These are phyloP conservation scores for Phytophthora agathidicida DNA, from an alignment of 352 stramenopile genomes.

Conservation along the genomic window DNA sequence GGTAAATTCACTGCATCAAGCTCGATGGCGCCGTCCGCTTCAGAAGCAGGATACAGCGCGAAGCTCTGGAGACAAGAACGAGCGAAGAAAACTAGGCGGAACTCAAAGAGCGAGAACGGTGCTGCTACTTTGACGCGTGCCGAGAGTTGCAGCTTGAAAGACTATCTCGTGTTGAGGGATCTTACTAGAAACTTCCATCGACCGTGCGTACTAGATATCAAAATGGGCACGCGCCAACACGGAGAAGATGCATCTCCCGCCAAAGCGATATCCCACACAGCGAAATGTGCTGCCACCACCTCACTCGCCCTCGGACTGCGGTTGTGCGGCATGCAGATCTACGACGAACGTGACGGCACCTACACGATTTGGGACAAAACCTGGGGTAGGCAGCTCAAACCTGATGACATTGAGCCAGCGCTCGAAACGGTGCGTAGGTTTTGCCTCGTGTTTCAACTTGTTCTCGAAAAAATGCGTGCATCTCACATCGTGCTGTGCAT, in stretches of 20 bases:
- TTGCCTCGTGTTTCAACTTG: too few species aligned
- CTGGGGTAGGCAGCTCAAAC: conserved; percentile 67
- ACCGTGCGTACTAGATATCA: conserved; percentile 82
- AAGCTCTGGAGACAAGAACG: conserved; percentile 67
- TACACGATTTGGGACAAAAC: conserved; percentile 85
- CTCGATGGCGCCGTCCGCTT: conserved; percentile 9
- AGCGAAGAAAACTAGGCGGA: conserved; percentile 28
- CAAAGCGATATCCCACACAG: conserved; percentile 72
- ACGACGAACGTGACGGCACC: conserved; percentile 53
- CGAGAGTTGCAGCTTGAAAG: conserved; percentile 18
- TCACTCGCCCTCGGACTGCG: conserved; percentile 69
- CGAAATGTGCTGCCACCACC: conserved; percentile 79
- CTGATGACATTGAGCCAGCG: conserved; percentile 63
- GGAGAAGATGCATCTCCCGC: conserved; percentile 68
- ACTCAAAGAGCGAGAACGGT: conserved; percentile 3
- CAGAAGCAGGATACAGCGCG: conserved; percentile 54
- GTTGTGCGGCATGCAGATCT: conserved; percentile 86
- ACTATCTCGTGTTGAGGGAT: conserved; percentile 78
- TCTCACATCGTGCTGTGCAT: too few species aligned
- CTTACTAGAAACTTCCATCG: conserved; percentile 67
- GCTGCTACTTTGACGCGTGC: conserved; percentile 13
- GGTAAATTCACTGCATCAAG: conserved; percentile 21
- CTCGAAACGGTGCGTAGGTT: conserved; percentile 57
- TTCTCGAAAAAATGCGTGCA: too few species aligned
- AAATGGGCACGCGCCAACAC: conserved; percentile 83